A percentile compares a stretch with the other conserved stretches of the same genome.
Conservation (phyloP, 2,329 filamentous ascomycete genomes). For the Trichoderma guizhouense region DNA sequence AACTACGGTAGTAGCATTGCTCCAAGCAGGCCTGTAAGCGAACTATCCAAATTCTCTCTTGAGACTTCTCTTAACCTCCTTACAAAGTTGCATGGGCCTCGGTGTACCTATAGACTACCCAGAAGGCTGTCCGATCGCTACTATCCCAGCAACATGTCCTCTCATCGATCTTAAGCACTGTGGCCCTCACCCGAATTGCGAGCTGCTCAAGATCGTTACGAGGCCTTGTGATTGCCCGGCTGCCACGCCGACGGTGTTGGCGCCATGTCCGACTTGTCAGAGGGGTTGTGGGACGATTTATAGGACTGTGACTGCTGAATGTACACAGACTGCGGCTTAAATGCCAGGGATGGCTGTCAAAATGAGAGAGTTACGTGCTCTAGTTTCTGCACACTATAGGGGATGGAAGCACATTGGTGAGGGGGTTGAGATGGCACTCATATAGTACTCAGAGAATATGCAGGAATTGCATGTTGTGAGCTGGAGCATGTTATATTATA, state of each 20-base stretch:
- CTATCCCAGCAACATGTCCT: not conserved
- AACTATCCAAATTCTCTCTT: not conserved
- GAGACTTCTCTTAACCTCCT: not conserved
- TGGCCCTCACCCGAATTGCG: not conserved
- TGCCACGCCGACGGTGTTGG: not conserved
- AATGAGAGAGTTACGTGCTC: not conserved
- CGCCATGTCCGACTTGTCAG: not conserved
- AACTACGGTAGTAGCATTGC: not conserved
- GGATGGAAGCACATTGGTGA: not conserved
- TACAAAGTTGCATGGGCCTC: not conserved
- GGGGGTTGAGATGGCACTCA: not conserved
- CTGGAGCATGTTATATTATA: not conserved
- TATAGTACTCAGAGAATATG: not conserved
- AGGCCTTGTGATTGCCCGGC: not conserved
- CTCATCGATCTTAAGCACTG: not conserved
- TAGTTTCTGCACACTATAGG: not conserved
- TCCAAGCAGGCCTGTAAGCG: not conserved
- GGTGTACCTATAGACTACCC: not conserved
- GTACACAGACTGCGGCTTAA: not conserved
- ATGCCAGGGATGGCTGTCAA: too few relatives aligned
- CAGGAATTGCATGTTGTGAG: not conserved
- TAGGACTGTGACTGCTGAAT: not conserved
- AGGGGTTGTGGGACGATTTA: not conserved
- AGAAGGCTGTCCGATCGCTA: not conserved
- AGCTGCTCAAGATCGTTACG: not conserved